A percentile compares a stretch with the other conserved stretches of the same genome.
These are phyloP conservation scores for Daldinia decipiens DNA, from an alignment of 495 filamentous ascomycete genomes.

Conservation along the genomic window DNA sequence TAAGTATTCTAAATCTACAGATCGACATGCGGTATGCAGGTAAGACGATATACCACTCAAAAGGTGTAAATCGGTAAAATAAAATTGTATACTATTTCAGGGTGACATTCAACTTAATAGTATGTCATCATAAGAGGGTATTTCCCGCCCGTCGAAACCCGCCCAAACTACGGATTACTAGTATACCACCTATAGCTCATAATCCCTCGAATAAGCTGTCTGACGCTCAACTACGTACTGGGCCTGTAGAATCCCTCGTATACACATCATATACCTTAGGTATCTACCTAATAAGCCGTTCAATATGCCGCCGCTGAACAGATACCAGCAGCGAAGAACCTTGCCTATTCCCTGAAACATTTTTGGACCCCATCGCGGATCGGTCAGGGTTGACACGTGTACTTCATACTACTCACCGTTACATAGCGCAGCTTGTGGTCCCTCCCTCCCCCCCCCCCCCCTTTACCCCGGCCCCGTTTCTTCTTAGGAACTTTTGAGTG, in stretches of 20 bases:
- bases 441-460: too few species aligned
- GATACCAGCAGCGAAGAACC: too few species aligned
- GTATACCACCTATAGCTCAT: too few species aligned
- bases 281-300: background rate
- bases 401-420: constrained; percentile 12
- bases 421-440: constrained; percentile 1
- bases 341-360: constrained; percentile 15
- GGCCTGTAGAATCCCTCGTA: constrained; percentile 5
- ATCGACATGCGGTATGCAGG: constrained; percentile 6
- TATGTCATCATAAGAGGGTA: constrained; percentile 2
- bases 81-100: constrained; percentile 5
- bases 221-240: too few species aligned
- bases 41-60: background rate
- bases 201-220: too few species aligned
- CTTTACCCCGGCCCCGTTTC: constrained; percentile 16
- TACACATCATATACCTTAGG: too few species aligned
- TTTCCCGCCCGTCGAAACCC: background rate
- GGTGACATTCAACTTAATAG: background rate
- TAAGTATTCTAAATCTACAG: background rate
- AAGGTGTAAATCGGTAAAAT: background rate
- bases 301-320: background rate
- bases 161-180: background rate
- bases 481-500: constrained; percentile 6
- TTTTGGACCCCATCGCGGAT: constrained; percentile 19
- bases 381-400: constrained; percentile 17